A percentile compares a stretch with the other conserved stretches of the same genome.
phyloP scores from a whole-genome alignment of 1,139 yeast species.

The Hemisphaericaspora xylofermentans region DNA sequence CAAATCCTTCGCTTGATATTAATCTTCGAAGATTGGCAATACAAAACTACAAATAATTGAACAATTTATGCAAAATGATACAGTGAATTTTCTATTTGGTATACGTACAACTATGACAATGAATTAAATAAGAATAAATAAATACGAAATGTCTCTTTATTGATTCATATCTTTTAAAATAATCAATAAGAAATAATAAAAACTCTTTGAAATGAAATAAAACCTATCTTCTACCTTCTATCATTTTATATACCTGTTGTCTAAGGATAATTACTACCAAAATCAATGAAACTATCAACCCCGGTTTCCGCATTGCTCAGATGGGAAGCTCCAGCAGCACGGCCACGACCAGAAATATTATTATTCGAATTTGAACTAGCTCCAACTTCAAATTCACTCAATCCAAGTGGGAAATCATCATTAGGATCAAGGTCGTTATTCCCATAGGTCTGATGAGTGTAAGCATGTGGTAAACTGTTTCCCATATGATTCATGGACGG shows the following conservation, averaged over 20 bases:
- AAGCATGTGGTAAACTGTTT: constrained; percentile 2
- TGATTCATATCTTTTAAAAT: background rate
- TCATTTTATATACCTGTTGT: background rate
- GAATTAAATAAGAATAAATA: background rate
- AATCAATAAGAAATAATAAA: background rate
- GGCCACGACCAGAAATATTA: background rate
- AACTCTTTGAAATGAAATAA: background rate
- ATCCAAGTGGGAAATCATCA: constrained; percentile 3
- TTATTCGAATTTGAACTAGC: background rate
- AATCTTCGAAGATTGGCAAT: too few species aligned
- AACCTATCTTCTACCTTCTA: background rate
- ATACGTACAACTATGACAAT: background rate
- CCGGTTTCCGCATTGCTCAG: constrained; percentile 3
- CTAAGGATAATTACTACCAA: constrained; percentile 7
- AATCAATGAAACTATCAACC: constrained; percentile 5
- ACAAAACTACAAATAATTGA: too few species aligned
- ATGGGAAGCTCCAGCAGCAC: background rate
- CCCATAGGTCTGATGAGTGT: constrained; percentile 4
- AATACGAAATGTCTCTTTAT: background rate
- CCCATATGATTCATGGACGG: background rate
- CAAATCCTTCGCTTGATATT: too few species aligned
- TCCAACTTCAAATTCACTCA: constrained; percentile 2
- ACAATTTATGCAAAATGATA: background rate
- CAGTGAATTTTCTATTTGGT: background rate
- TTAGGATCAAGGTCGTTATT: constrained; percentile 1